Evolutionary conservation across 2,329 filamentous ascomycete genomes (phyloP).

Genomic region (Escovopsis sp.): DNA sequence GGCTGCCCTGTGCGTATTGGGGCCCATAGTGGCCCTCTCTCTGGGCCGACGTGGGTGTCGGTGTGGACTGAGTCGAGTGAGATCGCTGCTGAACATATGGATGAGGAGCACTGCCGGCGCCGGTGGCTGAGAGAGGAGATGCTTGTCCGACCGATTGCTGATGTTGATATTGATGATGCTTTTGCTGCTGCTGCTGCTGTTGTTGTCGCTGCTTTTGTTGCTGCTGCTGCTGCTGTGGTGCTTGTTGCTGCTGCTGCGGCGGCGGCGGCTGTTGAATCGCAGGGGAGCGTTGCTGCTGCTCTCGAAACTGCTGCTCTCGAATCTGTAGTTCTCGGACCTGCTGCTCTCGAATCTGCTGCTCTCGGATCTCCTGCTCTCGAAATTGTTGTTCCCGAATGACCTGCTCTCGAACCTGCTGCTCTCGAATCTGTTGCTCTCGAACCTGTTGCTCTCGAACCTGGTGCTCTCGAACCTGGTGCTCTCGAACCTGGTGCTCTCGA

Average conservation of each 20-base stretch:
- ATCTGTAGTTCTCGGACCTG: too few species aligned
- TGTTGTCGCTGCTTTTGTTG: too few species aligned
- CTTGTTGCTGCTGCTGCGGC: too few species aligned
- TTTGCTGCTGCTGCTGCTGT: constrained; percentile 11
- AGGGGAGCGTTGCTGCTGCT: too few species aligned
- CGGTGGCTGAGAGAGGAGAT: constrained; percentile 31
- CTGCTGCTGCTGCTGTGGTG: too few species aligned
- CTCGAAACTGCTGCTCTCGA: too few species aligned
- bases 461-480: too few species aligned
- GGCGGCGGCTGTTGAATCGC: too few species aligned
- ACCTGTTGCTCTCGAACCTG: too few species aligned
- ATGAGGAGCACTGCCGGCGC: constrained; percentile 21
- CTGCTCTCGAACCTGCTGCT: constrained; percentile 8
- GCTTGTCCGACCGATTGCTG: constrained; percentile 31
- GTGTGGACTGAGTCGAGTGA: constrained; percentile 41
- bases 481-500: too few species aligned
- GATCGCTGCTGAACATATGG: constrained; percentile 32
- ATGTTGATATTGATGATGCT: constrained; percentile 9
- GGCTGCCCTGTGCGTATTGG: constrained; percentile 38
- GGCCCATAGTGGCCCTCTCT: constrained; percentile 39
- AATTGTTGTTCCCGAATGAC: not conserved
- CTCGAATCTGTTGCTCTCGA: constrained; percentile 6
- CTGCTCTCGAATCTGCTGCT: too few species aligned
- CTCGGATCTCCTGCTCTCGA: not conserved
- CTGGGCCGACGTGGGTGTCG: constrained; percentile 47